Conservation (phyloP, 106 monocot genomes). For the Dendrobium catenatum region DNA sequence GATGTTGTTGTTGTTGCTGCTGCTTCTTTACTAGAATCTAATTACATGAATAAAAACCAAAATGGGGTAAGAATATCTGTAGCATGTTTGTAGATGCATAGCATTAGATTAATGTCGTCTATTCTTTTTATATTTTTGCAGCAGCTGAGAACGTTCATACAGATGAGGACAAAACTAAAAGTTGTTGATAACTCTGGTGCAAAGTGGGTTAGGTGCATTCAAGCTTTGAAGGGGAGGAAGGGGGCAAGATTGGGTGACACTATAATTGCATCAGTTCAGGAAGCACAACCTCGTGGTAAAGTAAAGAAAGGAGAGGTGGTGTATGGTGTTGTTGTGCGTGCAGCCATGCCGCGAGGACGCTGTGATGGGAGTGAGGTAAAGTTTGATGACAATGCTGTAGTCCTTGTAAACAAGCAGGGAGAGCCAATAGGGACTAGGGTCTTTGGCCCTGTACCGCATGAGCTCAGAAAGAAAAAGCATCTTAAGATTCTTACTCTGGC, state of each 20-base stretch:
- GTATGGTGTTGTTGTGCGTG: constrained; percentile 82
- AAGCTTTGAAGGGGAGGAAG: constrained; percentile 65
- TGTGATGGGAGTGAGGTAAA: constrained; percentile 81
- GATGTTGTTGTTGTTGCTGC: too few species aligned
- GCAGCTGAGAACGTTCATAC: constrained; percentile 88
- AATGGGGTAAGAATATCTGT: not conserved
- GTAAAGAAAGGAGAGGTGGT: constrained; percentile 92
- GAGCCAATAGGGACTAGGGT: constrained; percentile 87
- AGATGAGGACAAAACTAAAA: constrained; percentile 90
- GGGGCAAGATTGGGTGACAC: constrained; percentile 76
- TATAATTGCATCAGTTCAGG: constrained; percentile 79
- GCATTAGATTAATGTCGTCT: not conserved
- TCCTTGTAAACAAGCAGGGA: constrained; percentile 91
- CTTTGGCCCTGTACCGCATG: constrained; percentile 86
- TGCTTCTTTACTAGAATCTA: not conserved
- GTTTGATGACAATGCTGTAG: constrained; percentile 90
- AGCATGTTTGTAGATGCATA: not conserved
- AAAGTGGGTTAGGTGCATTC: constrained; percentile 90
- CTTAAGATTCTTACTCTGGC: constrained; percentile 85
- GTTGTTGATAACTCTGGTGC: constrained; percentile 94
- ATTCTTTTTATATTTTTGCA: constrained; percentile 21
- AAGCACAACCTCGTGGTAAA: constrained; percentile 80
- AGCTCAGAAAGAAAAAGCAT: constrained; percentile 88
- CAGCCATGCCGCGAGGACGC: constrained; percentile 77
- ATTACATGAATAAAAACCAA: not conserved